Percentiles rank a stretch among this genome's conserved stretches.
Conservation (phyloP, 2,329 filamentous ascomycete species). For the Xylaria sp. region DNA sequence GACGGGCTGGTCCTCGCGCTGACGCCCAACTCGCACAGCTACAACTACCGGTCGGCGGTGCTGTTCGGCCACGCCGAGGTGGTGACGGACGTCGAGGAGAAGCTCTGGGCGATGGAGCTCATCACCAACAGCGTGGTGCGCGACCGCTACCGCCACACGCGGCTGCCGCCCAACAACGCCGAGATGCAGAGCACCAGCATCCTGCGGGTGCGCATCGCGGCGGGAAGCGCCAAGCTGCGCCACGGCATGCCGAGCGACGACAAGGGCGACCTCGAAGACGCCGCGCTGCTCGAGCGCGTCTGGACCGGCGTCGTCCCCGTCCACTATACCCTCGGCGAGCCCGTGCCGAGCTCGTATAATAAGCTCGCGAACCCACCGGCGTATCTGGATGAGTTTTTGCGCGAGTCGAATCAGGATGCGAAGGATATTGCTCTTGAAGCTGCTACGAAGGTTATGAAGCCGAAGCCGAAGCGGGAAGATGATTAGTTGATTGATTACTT, state of each 20-base stretch:
- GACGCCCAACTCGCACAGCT: conserved; percentile 82
- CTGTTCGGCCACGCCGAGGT: conserved; percentile 78
- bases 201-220: conserved; percentile 72
- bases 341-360: conserved; percentile 70
- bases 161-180: conserved; percentile 74
- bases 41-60: conserved; percentile 85
- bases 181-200: conserved; percentile 82
- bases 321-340: conserved; percentile 70
- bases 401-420: conserved; percentile 50
- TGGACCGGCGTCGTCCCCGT: conserved; percentile 72
- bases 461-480: conserved; percentile 39
- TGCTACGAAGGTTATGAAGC: conserved; percentile 36
- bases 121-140: conserved; percentile 80
- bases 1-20: conserved; percentile 84
- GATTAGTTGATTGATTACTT: background rate
- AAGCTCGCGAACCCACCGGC: conserved; percentile 66
- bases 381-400: conserved; percentile 63
- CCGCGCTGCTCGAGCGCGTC: conserved; percentile 52
- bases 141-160: conserved; percentile 69
- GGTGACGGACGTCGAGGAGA: conserved; percentile 75
- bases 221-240: conserved; percentile 80
- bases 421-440: conserved; percentile 39
- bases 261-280: conserved; percentile 58
- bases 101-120: conserved; percentile 79
- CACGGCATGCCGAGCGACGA: conserved; percentile 70